A percentile compares a stretch with the other conserved stretches of the same genome.
These are phyloP conservation scores for Boletus nobilissimus DNA, from an alignment of 1,284 basidiomycete species.

Conservation along the genomic window DNA sequence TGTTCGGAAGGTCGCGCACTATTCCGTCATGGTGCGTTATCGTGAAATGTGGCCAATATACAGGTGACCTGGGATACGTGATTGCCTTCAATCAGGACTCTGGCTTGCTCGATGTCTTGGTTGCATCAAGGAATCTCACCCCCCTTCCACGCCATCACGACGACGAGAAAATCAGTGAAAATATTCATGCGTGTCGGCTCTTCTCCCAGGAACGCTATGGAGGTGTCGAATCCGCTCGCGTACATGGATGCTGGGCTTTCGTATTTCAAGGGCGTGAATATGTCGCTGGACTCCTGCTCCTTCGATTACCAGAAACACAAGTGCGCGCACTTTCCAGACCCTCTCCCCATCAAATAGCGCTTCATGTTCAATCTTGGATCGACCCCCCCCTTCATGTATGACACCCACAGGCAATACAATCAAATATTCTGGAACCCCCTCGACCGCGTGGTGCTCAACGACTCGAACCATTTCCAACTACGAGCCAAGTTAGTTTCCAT, in stretches of 20 bases:
- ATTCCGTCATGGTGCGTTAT: not conserved
- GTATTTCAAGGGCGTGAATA: not conserved
- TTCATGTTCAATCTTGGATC: not conserved
- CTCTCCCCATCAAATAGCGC: not conserved
- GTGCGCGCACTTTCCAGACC: not conserved
- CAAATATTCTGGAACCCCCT: not conserved
- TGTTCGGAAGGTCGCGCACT: accelerated
- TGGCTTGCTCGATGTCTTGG: not conserved
- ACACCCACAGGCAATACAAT: not conserved
- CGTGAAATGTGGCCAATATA: not conserved
- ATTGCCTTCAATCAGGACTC: not conserved
- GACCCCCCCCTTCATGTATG: not conserved
- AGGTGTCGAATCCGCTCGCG: not conserved
- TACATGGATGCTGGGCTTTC: too few species aligned
- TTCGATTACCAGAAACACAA: not conserved
- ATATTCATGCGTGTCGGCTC: not conserved
- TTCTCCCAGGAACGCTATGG: not conserved
- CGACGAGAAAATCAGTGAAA: not conserved
- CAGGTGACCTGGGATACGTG: not conserved
- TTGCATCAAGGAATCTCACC: not conserved
- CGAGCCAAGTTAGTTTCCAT: not conserved
- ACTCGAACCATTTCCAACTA: not conserved
- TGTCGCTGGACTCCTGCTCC: not conserved
- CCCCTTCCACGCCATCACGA: not conserved
- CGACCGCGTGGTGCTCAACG: not conserved